Evolutionary conservation across 78 protist species (phyloP).

Genomic region (Creolimax fragrantissima): DNA sequence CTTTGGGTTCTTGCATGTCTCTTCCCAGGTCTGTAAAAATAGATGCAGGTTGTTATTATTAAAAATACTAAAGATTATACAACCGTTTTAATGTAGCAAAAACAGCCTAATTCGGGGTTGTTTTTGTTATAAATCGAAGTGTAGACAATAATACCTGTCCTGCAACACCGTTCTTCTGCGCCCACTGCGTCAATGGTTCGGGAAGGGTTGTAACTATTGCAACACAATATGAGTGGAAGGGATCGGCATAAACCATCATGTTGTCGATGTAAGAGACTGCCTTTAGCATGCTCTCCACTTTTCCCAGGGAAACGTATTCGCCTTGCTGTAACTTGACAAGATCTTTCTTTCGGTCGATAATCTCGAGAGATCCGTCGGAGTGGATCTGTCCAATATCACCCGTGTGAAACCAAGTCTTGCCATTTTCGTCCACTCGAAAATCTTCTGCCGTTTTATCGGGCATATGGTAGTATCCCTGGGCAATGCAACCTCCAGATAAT

Average conservation of each 20-base stretch:
- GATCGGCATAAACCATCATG: slow-evolving; percentile 21
- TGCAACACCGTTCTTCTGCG: not conserved
- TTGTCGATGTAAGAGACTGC: not conserved
- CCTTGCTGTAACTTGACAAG: slow-evolving; percentile 65
- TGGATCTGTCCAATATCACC: slow-evolving; percentile 64
- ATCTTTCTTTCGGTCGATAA: slow-evolving; percentile 71
- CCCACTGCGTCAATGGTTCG: not conserved
- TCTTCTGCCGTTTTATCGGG: slow-evolving; percentile 63
- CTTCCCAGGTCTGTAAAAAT: too few relatives aligned
- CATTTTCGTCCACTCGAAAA: slow-evolving; percentile 33
- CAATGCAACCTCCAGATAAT: slow-evolving; percentile 47
- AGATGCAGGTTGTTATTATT: too few relatives aligned
- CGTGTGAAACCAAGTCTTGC: slow-evolving; percentile 60
- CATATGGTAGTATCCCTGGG: slow-evolving; percentile 57
- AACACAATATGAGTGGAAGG: not conserved
- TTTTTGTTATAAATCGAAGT: too few relatives aligned
- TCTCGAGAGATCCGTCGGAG: slow-evolving; percentile 33
- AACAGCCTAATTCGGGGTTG: too few relatives aligned
- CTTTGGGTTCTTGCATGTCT: not conserved
- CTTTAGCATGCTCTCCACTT: slow-evolving; percentile 33
- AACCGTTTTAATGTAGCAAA: too few relatives aligned
- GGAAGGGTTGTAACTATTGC: slow-evolving; percentile 41
- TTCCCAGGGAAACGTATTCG: slow-evolving; percentile 69
- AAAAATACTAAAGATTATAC: too few relatives aligned
- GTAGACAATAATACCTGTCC: too few relatives aligned